These are phyloP conservation scores for Diaporthe sp. DNA, from an alignment of 2,329 filamentous ascomycete genomes.

Conservation along the genomic window DNA sequence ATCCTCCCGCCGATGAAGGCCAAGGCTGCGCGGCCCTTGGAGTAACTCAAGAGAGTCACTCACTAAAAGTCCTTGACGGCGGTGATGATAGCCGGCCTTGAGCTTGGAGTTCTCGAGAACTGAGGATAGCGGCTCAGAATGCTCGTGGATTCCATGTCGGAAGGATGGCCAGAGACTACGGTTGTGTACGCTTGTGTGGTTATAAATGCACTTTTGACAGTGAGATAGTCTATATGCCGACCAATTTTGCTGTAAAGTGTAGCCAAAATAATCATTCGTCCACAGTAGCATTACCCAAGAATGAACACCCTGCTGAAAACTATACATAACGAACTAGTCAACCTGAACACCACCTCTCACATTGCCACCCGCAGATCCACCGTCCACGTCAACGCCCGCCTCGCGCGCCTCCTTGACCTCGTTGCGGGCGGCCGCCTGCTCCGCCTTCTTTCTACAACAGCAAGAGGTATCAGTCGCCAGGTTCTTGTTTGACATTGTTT, in stretches of 20 bases:
- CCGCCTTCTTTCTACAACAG: slow-evolving; percentile 44
- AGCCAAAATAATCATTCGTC: not conserved
- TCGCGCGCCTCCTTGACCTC: slow-evolving; percentile 42
- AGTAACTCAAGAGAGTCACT: no score
- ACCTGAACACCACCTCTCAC: slow-evolving; percentile 24
- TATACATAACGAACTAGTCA: not conserved
- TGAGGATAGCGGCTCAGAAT: no score
- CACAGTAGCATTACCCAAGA: not conserved
- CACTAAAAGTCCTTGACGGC: no score
- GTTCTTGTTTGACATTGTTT: no score
- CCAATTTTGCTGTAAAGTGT: not conserved
- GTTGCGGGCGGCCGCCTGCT: slow-evolving; percentile 45
- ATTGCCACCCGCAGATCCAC: slow-evolving; percentile 30
- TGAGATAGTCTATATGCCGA: not conserved
- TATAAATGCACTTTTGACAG: not conserved
- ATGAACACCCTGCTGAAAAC: not conserved
- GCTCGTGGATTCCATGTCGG: no score
- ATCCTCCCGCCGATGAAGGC: no score
- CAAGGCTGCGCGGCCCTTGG: no score
- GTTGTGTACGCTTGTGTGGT: no score
- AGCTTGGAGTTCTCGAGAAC: no score
- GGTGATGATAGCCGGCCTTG: no score
- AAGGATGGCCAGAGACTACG: no score
- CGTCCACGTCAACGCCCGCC: slow-evolving; percentile 44
- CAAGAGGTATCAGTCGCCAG: slow-evolving; percentile 14